A percentile compares a stretch with the other conserved stretches of the same genome.
Conservation (phyloP, 129 eudicot species). For the Flaveria trinervia region DNA sequence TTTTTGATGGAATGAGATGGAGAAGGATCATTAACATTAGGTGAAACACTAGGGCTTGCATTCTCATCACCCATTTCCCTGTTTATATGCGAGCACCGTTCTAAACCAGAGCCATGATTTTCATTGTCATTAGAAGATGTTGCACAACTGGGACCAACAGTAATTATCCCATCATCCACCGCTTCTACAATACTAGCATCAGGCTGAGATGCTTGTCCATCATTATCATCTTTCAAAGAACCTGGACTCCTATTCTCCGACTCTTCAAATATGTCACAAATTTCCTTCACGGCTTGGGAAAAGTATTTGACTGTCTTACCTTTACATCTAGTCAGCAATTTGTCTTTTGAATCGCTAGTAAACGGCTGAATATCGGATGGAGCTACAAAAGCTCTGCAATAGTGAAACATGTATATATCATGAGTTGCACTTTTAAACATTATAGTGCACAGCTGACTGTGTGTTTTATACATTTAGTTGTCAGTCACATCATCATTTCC, state of each 20-base stretch:
- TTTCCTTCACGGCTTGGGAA: slow-evolving; percentile 76
- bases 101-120: slow-evolving; percentile 48
- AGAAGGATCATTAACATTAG: slow-evolving; percentile 29
- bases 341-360: slow-evolving; percentile 58
- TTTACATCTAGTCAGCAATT: slow-evolving; percentile 55
- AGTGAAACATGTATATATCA: slow-evolving; percentile 17
- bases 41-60: slow-evolving; percentile 35
- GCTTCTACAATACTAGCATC: slow-evolving; percentile 45
- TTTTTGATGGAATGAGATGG: slow-evolving; percentile 30
- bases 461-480: not conserved
- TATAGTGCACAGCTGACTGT: not conserved
- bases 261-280: slow-evolving; percentile 61
- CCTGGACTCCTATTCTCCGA: slow-evolving; percentile 42
- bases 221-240: slow-evolving; percentile 43
- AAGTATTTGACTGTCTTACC: slow-evolving; percentile 69
- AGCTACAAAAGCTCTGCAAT: slow-evolving; percentile 86
- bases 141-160: slow-evolving; percentile 39
- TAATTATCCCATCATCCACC: slow-evolving; percentile 40
- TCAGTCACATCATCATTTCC: not conserved
- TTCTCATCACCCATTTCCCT: slow-evolving; percentile 40
- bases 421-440: not conserved
- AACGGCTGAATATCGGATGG: slow-evolving; percentile 75
- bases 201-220: slow-evolving; percentile 43
- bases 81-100: slow-evolving; percentile 47
- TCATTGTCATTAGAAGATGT: slow-evolving; percentile 32